Evolutionary conservation across 768 basidiomycete species (phyloP).

Genomic region (Suillus hirtellus): DNA sequence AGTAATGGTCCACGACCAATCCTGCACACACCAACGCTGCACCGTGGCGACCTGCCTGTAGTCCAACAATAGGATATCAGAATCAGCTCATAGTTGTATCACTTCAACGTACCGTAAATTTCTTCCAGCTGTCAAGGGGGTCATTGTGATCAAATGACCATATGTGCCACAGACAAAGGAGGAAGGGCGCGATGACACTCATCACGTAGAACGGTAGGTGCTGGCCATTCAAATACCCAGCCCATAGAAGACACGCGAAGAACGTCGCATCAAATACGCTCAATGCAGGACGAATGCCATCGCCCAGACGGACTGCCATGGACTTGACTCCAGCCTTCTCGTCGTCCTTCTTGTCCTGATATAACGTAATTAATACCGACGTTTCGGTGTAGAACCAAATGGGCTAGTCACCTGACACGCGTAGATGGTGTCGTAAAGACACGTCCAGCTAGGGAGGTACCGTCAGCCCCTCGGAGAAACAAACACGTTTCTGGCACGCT

Average conservation of each 20-base stretch:
- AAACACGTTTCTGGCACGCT: neutral
- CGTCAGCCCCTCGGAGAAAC: neutral
- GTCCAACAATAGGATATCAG: neutral
- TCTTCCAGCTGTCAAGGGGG: conserved; percentile 2
- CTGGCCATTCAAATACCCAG: conserved; percentile 55
- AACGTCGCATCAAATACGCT: conserved; percentile 52
- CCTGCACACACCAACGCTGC: neutral
- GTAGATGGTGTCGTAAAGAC: conserved; percentile 58
- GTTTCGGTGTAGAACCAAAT: neutral
- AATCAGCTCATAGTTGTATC: neutral
- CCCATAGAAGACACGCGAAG: conserved; percentile 48
- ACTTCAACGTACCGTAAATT: neutral
- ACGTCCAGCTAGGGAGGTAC: conserved; percentile 5
- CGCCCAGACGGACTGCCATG: conserved; percentile 71
- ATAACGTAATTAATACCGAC: conserved; percentile 68
- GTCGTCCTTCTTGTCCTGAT: conserved; percentile 78
- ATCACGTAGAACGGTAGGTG: conserved; percentile 27
- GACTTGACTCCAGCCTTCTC: conserved; percentile 71
- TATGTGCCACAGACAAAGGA: conserved; percentile 3
- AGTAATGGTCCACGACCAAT: conserved; percentile 2
- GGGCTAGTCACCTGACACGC: conserved; percentile 57
- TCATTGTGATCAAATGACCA: conserved; percentile 3
- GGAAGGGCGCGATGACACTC: neutral
- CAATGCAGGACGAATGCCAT: conserved; percentile 58
- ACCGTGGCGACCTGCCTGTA: neutral